A percentile compares a stretch with the other conserved stretches of the same genome.
phyloP scores from a whole-genome alignment of 768 basidiomycete species.

The Amanita brunnescens region DNA sequence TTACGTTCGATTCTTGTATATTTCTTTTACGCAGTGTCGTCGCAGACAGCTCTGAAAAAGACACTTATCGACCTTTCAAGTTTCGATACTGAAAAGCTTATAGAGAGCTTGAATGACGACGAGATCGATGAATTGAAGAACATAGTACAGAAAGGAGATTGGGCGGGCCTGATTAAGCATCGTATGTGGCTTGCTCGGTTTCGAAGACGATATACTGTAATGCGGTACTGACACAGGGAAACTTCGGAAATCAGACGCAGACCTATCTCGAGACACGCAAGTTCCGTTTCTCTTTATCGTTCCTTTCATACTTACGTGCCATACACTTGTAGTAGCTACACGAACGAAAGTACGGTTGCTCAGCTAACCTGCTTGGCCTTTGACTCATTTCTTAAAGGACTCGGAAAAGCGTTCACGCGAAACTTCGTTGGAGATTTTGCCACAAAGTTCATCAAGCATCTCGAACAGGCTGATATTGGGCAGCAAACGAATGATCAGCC shows the following conservation, averaged over 20 bases:
- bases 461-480: not conserved
- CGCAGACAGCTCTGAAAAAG: not conserved
- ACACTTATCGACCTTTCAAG: not conserved
- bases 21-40: not conserved
- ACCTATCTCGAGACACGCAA: not conserved
- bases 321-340: not conserved
- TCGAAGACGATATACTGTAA: not conserved
- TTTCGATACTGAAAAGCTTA: not conserved
- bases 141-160: not conserved
- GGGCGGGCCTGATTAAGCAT: not conserved
- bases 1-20: not conserved
- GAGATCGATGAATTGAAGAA: constrained; percentile 1
- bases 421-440: not conserved
- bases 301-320: not conserved
- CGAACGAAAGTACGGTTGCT: not conserved
- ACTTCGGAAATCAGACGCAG: not conserved
- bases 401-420: not conserved
- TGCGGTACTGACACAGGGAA: not conserved
- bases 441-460: not conserved
- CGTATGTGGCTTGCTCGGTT: not conserved
- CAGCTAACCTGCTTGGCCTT: not conserved
- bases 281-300: not conserved
- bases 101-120: constrained; percentile 13
- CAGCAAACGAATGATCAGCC: not conserved
- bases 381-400: not conserved